phyloP scores from a whole-genome alignment of 2,329 filamentous ascomycete species.

The Alternaria longipes region DNA sequence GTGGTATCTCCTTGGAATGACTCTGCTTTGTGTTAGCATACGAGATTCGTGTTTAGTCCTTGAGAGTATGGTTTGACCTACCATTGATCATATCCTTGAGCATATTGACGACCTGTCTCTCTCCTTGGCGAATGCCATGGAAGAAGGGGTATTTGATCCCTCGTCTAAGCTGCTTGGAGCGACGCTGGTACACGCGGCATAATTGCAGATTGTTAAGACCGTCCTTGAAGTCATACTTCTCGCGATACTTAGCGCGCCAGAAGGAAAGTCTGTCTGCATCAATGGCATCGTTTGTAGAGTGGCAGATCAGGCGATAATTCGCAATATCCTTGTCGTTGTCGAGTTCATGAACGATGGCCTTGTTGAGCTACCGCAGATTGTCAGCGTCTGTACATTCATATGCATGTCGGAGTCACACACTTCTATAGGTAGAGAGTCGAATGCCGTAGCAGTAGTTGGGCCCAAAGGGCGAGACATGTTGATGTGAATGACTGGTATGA shows the following conservation, averaged over 20 bases:
- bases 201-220: conserved; percentile 40
- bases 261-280: conserved; percentile 54
- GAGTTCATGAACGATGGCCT: conserved; percentile 51
- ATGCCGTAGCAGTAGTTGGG: conserved; percentile 29
- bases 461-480: conserved; percentile 17
- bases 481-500: not conserved
- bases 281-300: conserved; percentile 51
- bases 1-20: conserved; percentile 39
- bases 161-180: conserved; percentile 32
- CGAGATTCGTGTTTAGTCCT: not conserved
- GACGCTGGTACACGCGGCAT: conserved; percentile 49
- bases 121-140: conserved; percentile 27
- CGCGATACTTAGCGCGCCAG: conserved; percentile 58
- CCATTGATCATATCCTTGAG: conserved; percentile 57
- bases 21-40: conserved; percentile 28
- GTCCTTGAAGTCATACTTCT: conserved; percentile 51
- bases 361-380: conserved; percentile 47
- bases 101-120: conserved; percentile 50
- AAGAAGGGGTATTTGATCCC: conserved; percentile 31
- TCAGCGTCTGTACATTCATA: conserved; percentile 1
- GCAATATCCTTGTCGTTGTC: conserved; percentile 56
- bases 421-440: conserved; percentile 47
- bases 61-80: conserved; percentile 35
- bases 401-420: conserved; percentile 20
- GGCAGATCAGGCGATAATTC: conserved; percentile 54